Conservation (phyloP, 768 basidiomycete genomes). For the Dendrothele bispora region DNA sequence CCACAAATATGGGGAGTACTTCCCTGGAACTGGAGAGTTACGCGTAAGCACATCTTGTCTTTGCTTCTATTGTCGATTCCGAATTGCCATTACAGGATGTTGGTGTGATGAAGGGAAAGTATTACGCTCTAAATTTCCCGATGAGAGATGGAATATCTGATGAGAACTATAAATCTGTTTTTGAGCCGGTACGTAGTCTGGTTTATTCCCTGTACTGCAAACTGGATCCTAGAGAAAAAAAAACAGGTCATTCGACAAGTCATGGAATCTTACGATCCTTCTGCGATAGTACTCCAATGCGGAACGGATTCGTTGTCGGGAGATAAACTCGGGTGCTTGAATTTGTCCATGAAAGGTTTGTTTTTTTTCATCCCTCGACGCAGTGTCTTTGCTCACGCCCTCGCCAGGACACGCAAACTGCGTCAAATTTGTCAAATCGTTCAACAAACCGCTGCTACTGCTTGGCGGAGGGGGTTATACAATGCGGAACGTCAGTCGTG, state of each 20-base stretch:
- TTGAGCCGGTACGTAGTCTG: constrained; percentile 78
- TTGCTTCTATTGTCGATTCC: not conserved
- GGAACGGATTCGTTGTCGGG: constrained; percentile 97
- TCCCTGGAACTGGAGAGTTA: constrained; percentile 97
- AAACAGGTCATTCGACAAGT: constrained; percentile 85
- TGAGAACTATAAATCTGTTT: constrained; percentile 91
- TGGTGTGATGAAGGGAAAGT: constrained; percentile 91
- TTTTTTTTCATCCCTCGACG: not conserved
- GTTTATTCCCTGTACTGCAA: not conserved
- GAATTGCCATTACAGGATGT: constrained; percentile 60
- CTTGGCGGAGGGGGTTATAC: constrained; percentile 98
- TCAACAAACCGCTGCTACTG: constrained; percentile 89
- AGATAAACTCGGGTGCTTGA: constrained; percentile 94
- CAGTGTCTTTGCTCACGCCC: not conserved
- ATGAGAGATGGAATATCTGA: constrained; percentile 94
- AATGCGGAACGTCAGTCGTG: constrained; percentile 94
- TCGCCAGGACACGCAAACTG: constrained; percentile 89
- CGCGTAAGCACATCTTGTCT: constrained; percentile 50
- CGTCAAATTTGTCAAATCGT: constrained; percentile 95
- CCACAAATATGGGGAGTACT: constrained; percentile 99
- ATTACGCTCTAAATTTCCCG: constrained; percentile 94
- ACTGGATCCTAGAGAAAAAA: not conserved
- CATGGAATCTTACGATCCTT: constrained; percentile 93
- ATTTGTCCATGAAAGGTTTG: constrained; percentile 91
- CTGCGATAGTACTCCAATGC: constrained; percentile 95